Percentiles rank a stretch among this genome's conserved stretches.
phyloP scores from a whole-genome alignment of 768 basidiomycete genomes.

The Pleurotus platypus region DNA sequence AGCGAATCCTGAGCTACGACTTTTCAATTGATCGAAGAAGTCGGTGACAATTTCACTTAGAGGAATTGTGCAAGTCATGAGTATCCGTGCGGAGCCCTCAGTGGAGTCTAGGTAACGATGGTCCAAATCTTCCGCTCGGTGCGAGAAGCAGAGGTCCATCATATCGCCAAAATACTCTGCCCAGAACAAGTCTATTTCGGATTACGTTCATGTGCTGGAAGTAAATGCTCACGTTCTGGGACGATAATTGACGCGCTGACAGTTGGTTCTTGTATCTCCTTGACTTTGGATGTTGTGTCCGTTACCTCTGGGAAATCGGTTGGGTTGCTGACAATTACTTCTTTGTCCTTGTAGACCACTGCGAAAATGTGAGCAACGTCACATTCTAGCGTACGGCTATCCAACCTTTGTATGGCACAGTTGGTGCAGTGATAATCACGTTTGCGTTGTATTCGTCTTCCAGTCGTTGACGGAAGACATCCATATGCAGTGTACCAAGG shows the following conservation, averaged over 20 bases:
- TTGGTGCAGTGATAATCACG: constrained; percentile 93
- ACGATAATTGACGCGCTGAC: constrained; percentile 93
- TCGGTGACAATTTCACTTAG: constrained; percentile 91
- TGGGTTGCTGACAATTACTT: constrained; percentile 81
- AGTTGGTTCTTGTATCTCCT: constrained; percentile 85
- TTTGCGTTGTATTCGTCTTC: constrained; percentile 97
- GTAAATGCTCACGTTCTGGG: constrained; percentile 65
- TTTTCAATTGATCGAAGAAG: constrained; percentile 94
- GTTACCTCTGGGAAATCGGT: constrained; percentile 89
- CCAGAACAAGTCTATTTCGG: constrained; percentile 3
- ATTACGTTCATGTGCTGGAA: background rate
- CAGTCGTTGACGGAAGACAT: constrained; percentile 90
- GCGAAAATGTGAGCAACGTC: constrained; percentile 5
- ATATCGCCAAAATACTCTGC: constrained; percentile 91
- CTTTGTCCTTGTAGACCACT: constrained; percentile 74
- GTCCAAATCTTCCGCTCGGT: constrained; percentile 80
- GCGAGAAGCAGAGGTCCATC: constrained; percentile 90
- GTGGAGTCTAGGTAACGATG: constrained; percentile 77
- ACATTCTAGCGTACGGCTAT: constrained; percentile 6
- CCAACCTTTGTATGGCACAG: constrained; percentile 87
- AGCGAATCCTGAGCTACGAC: constrained; percentile 86
- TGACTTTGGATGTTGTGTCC: constrained; percentile 58
- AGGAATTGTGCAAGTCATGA: constrained; percentile 82
- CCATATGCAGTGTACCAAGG: constrained; percentile 94
- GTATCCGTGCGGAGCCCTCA: constrained; percentile 57